Percentiles rank a stretch among this genome's conserved stretches.
These are phyloP conservation scores for Fusarium verticillioides DNA, from an alignment of 2,329 filamentous ascomycete genomes.

Conservation along the genomic window DNA sequence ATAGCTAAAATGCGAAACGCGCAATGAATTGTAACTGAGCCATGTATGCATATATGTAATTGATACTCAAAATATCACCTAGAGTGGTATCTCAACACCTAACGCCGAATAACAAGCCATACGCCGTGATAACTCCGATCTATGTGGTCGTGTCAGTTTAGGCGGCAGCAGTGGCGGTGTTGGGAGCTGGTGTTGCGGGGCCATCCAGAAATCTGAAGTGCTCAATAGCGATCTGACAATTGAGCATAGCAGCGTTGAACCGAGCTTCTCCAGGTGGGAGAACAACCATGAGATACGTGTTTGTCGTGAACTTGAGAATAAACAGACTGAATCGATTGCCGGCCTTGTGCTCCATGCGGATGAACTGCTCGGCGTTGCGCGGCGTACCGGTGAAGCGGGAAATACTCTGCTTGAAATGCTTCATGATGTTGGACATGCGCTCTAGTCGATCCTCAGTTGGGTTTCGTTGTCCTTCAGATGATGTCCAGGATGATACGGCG, in stretches of 20 bases:
- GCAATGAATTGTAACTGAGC: neutral
- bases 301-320: constrained; percentile 94
- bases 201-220: constrained; percentile 79
- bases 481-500: constrained; percentile 92
- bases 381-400: constrained; percentile 82
- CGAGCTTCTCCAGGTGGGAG: constrained; percentile 90
- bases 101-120: constrained; percentile 37
- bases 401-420: constrained; percentile 92
- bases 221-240: constrained; percentile 86
- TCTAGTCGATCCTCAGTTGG: constrained; percentile 94
- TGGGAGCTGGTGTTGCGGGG: constrained; percentile 42
- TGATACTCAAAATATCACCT: constrained; percentile 26
- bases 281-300: constrained; percentile 94
- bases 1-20: neutral
- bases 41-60: neutral
- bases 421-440: constrained; percentile 95
- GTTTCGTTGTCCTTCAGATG: constrained; percentile 78
- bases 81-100: constrained; percentile 45
- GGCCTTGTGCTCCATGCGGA: constrained; percentile 83
- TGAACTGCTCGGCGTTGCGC: constrained; percentile 84
- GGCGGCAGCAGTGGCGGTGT: constrained; percentile 12
- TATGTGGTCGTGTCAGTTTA: constrained; percentile 1
- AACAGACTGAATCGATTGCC: constrained; percentile 87
- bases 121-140: constrained; percentile 1
- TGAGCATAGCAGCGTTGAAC: constrained; percentile 90